Percentiles rank a stretch among this genome's conserved stretches.
phyloP scores from a whole-genome alignment of 2,329 filamentous ascomycete genomes.

The Fusarium coffeatum region DNA sequence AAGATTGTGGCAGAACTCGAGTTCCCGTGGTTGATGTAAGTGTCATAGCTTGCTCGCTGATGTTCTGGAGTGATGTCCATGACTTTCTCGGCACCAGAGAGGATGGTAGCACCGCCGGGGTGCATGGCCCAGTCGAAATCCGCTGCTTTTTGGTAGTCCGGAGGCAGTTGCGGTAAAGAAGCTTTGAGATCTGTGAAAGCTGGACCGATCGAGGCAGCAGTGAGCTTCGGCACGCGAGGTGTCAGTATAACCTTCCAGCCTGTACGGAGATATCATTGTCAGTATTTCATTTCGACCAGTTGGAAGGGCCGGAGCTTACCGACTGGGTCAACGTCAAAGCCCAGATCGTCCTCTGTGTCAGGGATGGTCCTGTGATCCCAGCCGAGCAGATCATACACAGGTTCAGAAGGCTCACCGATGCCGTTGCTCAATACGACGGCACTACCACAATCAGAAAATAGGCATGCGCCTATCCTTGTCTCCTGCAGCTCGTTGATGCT shows the following conservation, averaged over 20 bases:
- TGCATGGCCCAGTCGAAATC: constrained; percentile 82
- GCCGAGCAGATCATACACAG: constrained; percentile 70
- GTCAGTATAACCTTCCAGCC: constrained; percentile 76
- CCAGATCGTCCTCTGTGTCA: constrained; percentile 70
- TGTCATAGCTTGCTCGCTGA: constrained; percentile 76
- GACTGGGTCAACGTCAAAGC: constrained; percentile 72
- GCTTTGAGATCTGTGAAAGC: constrained; percentile 67
- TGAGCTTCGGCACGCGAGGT: constrained; percentile 69
- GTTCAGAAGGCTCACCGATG: constrained; percentile 59
- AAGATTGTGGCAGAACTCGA: constrained; percentile 76
- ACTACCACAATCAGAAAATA: constrained; percentile 79
- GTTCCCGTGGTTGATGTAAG: constrained; percentile 76
- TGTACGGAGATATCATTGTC: constrained; percentile 20
- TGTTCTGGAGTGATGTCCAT: constrained; percentile 71
- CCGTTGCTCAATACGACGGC: constrained; percentile 73
- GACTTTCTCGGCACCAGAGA: constrained; percentile 69
- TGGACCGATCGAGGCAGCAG: constrained; percentile 62
- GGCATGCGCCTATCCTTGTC: constrained; percentile 71
- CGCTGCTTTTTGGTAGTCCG: constrained; percentile 57
- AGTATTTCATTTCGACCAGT: constrained; percentile 12
- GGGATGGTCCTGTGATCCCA: constrained; percentile 74
- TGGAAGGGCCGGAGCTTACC: constrained; percentile 55
- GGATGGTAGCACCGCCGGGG: constrained; percentile 74
- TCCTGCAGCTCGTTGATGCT: constrained; percentile 69
- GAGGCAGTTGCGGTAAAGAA: constrained; percentile 59